Percentiles rank a stretch among this genome's conserved stretches.
Evolutionary conservation across 176 grass and related monocot genomes (phyloP).

Genomic region (Aegilops bicornis): DNA sequence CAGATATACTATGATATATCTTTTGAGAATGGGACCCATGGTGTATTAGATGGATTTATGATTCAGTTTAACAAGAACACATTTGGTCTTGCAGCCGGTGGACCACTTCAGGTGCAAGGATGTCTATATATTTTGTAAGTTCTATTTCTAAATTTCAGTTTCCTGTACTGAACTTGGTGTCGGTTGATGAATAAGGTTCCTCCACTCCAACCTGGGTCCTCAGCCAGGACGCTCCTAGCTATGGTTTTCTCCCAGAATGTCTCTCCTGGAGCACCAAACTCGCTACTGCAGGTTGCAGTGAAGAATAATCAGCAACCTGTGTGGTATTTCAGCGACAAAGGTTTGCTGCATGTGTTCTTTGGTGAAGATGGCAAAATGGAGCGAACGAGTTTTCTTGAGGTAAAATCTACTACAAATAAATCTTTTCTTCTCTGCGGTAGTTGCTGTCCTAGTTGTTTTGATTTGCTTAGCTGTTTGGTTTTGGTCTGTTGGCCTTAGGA

Average conservation of each 20-base stretch:
- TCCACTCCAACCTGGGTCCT: constrained; percentile 76
- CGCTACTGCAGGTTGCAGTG: constrained; percentile 77
- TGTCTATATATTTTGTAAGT: neutral
- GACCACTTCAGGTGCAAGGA: constrained; percentile 76
- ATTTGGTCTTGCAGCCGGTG: constrained; percentile 85
- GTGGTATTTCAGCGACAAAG: constrained; percentile 97
- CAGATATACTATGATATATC: constrained; percentile 89
- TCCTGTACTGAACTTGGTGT: constrained; percentile 20
- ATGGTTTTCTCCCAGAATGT: constrained; percentile 92
- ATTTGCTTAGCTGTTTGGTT: neutral
- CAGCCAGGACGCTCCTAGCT: constrained; percentile 76
- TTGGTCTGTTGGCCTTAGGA: neutral
- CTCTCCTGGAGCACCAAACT: constrained; percentile 68
- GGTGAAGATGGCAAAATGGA: constrained; percentile 98
- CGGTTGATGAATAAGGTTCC: constrained; percentile 55
- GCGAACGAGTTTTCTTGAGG: constrained; percentile 82
- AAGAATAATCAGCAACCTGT: constrained; percentile 99
- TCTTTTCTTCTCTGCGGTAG: neutral
- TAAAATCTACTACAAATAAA: constrained; percentile 21
- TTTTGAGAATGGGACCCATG: constrained; percentile 81
- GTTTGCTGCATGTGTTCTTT: constrained; percentile 72
- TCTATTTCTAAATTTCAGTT: neutral
- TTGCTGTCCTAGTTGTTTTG: neutral
- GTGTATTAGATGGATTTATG: constrained; percentile 95
- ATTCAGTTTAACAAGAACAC: constrained; percentile 99